A percentile compares a stretch with the other conserved stretches of the same genome.
phyloP scores from a whole-genome alignment of 805 yeast genomes.

The Candida orba region DNA sequence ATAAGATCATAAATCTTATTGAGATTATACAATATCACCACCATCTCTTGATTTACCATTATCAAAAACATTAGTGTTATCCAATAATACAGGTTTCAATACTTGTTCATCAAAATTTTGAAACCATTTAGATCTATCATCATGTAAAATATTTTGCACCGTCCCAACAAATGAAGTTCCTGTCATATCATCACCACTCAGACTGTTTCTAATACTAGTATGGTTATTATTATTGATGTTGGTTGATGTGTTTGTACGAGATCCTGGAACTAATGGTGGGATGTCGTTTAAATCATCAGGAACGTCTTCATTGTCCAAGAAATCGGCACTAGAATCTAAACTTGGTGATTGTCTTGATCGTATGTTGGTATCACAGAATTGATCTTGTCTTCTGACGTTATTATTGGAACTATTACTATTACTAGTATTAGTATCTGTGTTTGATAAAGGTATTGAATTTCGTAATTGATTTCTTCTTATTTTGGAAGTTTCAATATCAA shows the following conservation, averaged over 20 bases:
- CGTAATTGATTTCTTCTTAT: slow-evolving; percentile 11
- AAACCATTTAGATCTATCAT: slow-evolving; percentile 86
- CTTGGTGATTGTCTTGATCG: slow-evolving; percentile 17
- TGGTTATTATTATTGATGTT: background rate
- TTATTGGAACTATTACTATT: background rate
- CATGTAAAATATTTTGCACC: slow-evolving; percentile 32
- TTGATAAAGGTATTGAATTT: slow-evolving; percentile 1
- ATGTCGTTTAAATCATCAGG: slow-evolving; percentile 19
- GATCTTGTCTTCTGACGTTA: background rate
- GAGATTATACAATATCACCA: background rate
- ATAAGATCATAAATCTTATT: no score
- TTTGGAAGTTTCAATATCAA: slow-evolving; percentile 74
- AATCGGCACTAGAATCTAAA: slow-evolving; percentile 16
- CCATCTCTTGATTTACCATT: slow-evolving; percentile 11
- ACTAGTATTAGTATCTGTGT: no score
- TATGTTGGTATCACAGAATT: slow-evolving; percentile 24
- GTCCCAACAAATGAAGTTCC: slow-evolving; percentile 17
- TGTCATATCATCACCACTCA: background rate
- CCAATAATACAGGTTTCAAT: slow-evolving; percentile 84
- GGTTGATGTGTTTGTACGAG: slow-evolving; percentile 8
- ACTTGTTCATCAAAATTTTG: slow-evolving; percentile 90
- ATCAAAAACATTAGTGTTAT: slow-evolving; percentile 28
- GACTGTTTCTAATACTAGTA: no score
- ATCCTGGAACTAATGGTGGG: slow-evolving; percentile 21
- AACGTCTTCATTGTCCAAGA: slow-evolving; percentile 19